Conservation (phyloP, 495 filamentous ascomycete species). For the Aspergillus kassunensis region DNA sequence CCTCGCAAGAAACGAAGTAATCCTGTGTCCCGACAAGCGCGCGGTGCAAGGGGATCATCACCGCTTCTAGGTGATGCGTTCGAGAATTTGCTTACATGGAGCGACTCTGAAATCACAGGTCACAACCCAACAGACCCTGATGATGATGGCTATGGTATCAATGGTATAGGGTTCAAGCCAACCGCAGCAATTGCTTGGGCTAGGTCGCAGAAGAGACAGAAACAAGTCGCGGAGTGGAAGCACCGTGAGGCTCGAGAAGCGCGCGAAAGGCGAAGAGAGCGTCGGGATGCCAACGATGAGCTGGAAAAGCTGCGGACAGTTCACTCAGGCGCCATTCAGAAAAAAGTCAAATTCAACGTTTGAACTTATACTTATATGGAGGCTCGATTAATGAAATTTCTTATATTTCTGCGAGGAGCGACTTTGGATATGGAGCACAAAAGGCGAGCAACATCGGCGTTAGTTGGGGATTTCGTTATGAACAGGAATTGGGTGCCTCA, state of each 20-base stretch:
- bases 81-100: conserved; percentile 66
- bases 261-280: conserved; percentile 65
- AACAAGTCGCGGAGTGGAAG: conserved; percentile 82
- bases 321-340: conserved; percentile 35
- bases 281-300: conserved; percentile 44
- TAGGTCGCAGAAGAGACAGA: conserved; percentile 66
- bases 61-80: conserved; percentile 39
- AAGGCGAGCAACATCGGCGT: conserved; percentile 10
- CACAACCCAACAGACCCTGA: conserved; percentile 69
- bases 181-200: conserved; percentile 79
- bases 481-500: background rate
- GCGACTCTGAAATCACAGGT: conserved; percentile 78
- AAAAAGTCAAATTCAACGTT: conserved; percentile 43
- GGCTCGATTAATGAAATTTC: background rate
- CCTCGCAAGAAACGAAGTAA: conserved; percentile 26
- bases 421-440: background rate
- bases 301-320: conserved; percentile 29
- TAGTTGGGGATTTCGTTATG: conserved; percentile 7
- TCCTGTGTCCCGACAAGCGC: conserved; percentile 23
- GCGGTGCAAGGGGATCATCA: conserved; percentile 38
- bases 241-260: conserved; percentile 81
- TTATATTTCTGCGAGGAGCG: background rate
- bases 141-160: conserved; percentile 77
- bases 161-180: conserved; percentile 88
- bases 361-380: conserved; percentile 6